These are phyloP conservation scores for Antitrichia curtipendula DNA, from an alignment of 225 moss, liverwort and hornwort species.

Conservation along the genomic window DNA sequence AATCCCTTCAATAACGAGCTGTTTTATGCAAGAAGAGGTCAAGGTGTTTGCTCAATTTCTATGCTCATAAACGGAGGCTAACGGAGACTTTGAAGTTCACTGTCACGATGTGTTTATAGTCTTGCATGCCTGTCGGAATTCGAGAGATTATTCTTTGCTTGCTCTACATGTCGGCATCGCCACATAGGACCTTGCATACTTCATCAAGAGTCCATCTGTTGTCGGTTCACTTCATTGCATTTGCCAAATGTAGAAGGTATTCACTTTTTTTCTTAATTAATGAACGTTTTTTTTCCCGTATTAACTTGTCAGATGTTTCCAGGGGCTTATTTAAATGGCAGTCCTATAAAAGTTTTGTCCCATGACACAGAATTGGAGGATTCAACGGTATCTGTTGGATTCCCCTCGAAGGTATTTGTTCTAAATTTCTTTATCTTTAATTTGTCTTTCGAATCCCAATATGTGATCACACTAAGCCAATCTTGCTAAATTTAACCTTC, in stretches of 20 bases:
- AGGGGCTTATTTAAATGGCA: conserved; percentile 78
- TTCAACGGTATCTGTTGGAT: conserved; percentile 64
- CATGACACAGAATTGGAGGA: conserved; percentile 66
- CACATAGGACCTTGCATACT: neutral
- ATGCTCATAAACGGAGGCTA: neutral
- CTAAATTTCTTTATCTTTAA: neutral
- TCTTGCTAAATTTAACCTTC: neutral
- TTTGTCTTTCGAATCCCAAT: neutral
- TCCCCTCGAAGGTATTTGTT: conserved; percentile 55
- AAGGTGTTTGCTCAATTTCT: conserved; percentile 30
- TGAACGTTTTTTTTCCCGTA: neutral
- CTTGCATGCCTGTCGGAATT: neutral
- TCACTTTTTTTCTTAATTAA: neutral
- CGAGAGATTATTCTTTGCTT: neutral
- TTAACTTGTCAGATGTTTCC: neutral
- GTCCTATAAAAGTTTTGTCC: conserved; percentile 36
- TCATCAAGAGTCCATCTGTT: neutral
- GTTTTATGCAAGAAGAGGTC: conserved; percentile 66
- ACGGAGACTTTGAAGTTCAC: neutral
- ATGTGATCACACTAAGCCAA: neutral
- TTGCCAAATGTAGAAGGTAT: neutral
- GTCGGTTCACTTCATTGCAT: neutral
- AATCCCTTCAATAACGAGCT: conserved; percentile 77
- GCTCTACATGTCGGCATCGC: neutral
- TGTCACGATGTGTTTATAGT: neutral